These are phyloP conservation scores for Cyberlindnera maclurae DNA, from an alignment of 805 yeast species.

Conservation along the genomic window DNA sequence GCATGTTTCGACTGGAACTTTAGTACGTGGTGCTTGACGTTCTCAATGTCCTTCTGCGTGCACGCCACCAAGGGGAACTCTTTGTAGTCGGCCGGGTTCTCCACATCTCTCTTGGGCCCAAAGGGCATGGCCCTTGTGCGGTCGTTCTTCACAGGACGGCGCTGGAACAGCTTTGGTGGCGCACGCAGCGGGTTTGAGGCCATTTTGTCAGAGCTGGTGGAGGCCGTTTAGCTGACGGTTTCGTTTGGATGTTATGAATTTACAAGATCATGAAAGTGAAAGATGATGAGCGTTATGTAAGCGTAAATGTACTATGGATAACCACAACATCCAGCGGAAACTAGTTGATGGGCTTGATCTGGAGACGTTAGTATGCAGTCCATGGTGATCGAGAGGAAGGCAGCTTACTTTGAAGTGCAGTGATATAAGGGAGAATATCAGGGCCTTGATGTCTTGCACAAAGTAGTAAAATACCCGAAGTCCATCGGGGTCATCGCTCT, in stretches of 20 bases:
- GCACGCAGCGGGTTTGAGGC: constrained; percentile 17
- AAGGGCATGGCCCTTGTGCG: constrained; percentile 9
- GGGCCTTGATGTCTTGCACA: constrained; percentile 36
- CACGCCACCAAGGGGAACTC: constrained; percentile 58
- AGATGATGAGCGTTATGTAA: neutral
- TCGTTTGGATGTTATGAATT: neutral
- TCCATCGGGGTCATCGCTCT: constrained; percentile 37
- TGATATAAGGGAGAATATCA: constrained; percentile 34
- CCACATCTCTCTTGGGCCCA: constrained; percentile 12
- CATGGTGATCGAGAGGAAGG: too few species aligned
- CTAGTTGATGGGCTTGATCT: neutral
- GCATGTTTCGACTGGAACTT: constrained; percentile 69
- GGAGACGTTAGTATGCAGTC: too few species aligned
- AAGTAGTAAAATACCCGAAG: constrained; percentile 36
- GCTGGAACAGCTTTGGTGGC: constrained; percentile 13
- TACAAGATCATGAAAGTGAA: neutral
- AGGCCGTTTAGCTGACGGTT: neutral
- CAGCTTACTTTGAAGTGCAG: constrained; percentile 33
- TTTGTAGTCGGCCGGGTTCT: constrained; percentile 26
- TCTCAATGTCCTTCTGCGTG: constrained; percentile 60
- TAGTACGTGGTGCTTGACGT: constrained; percentile 70
- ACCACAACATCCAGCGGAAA: too few species aligned
- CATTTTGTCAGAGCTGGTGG: constrained; percentile 1
- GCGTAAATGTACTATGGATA: too few species aligned
- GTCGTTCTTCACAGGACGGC: constrained; percentile 9